Base-by-base conservation (phyloP, 1,284 basidiomycete genomes). In the Peniophora sp. region DNA sequence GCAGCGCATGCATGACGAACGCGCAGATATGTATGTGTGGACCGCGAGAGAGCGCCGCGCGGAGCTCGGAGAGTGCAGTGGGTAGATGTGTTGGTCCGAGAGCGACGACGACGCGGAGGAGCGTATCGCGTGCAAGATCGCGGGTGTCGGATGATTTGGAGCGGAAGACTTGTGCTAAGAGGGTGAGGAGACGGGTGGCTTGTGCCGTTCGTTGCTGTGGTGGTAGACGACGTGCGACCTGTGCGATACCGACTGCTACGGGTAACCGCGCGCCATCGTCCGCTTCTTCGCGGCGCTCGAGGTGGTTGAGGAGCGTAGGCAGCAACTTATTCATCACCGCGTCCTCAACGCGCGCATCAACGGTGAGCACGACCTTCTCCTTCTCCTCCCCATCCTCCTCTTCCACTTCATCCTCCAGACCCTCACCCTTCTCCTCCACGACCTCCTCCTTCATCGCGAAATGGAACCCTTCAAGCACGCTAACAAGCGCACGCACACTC, bases 11-110 rank as follows among this genome's bases (percentile, higher is more conserved):
- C 0, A 81, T 77, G 0, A 88, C 85, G 55, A 88, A 92, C 0
- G 95, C 93, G 25, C 98, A 75, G 12, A 98, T 83, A 61, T 99
- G 95, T 0, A 97, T 80, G 57, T 99, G 97, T 0, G 97, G 94
- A 3, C 97, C 97, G 10, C 95, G 89, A 49, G 83, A 65, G 16
- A 99, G 79, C 0, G 93, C 90, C 1, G 76, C 81, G 17, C 90
- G 80, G 48, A 98, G 74, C 65, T 98, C 95, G 24, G 81, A 81
- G 47, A 98, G 69, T 23, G 92, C 74, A 20, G 81, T 66, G 0
- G 85, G 77, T 2, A 99, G 79, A 64, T 89, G 92, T 1, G 73
- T 65, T 0, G 89, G 79, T 0, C 92, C 94, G 3, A 97, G 71
- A 23, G 77, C 75, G 25, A 86, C 73, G 2, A 83, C 83, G 49